Evolutionary conservation across 2,329 filamentous ascomycete genomes (phyloP), one percentile per base, ranked within the genome.

Genomic region (Tolypocladium ophioglossoides): DNA sequence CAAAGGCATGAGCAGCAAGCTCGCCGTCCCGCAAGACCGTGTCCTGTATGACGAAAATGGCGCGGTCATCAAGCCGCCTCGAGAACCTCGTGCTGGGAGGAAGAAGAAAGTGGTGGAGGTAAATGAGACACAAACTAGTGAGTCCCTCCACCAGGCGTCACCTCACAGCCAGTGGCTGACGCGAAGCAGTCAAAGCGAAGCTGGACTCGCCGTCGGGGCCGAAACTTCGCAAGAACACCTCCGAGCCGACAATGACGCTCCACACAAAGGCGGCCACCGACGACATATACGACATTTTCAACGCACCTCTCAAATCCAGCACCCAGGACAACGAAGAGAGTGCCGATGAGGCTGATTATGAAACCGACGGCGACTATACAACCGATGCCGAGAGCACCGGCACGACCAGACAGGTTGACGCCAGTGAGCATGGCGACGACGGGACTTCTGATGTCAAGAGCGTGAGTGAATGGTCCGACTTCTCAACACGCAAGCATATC

Each of bases 281-380:
- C 62, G 94, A 99, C 62, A 96, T 99, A 52, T 97, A 97, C 64
- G 91, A 91, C 55, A 89, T 99, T 50, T 99, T 97, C 72, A 97
- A 94, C 64, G 88, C 94, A 55, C 92, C 94, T 2, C 52, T 67
- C 60, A 57, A 65, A 59, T 18, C 65, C 52, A 54, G 55, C 49
- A 50, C 57, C 2, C 54, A 65, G 14, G 62, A 67, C 2, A 66
- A 62, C 1, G 72, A 74, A 9, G 73, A 71, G 41, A 77, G 71
- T 52, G 79, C 77, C 27, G 76, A 77, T 2, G 84, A 89, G 16
- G 84, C 86, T 54, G 83, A 86, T 48, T 87, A 87, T 59, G 86
- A 91, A 61, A 80, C 79, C 2, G 82, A 91, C 59, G 80, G 74
- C 27, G 86, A 89, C 61, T 96, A 94, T 67, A 92, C 87, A 3